Evolutionary conservation across 169 alveolate species (phyloP), one percentile per base, ranked within the genome.

Genomic region (Eimeria necatrix): DNA sequence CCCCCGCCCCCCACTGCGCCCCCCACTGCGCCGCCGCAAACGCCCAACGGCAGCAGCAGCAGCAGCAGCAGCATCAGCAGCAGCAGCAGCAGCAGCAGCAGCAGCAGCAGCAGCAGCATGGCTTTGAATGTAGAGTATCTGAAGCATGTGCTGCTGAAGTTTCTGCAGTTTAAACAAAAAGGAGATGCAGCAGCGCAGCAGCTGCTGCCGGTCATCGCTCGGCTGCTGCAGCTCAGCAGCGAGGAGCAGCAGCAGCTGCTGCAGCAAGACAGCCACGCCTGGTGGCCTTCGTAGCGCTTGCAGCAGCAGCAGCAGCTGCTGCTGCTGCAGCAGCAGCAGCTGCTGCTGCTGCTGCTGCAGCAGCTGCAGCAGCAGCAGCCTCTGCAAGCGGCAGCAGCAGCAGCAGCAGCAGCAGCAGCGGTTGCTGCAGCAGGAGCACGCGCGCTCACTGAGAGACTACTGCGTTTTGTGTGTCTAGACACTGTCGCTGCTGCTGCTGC

Each of bases 171-270:
- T 32, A n/a, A 6, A 32, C 46, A 71, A 32, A 71, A 32, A 32
- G 81, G 81, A 3, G 81, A 71, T 12, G 3, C 81, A 4, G 81
- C 81, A 71, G 81, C 81, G 81, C 81, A 71, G 51, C 81, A 71
- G 81, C 81, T 71, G 81, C 81, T 71, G 46, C 81, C 81, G 4
- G 81, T 71, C 16, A 3, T 71, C 3, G 10, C 49, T 20, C 16
- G n/a, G 51, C 49, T 71, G 81, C 81, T 71, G 51, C 81, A 71
- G 51, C 81, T 71, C 41, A 71, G 16, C 18, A 3, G 18, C 46
- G 81, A 71, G 48, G 81, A 71, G 81, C 87, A 78, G 87, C 87
- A 78, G 87, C 87, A 32, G 87, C 87, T 78, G 64, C 87, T 78
- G 87, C 64, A 16, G 46, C 87, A 78, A 41, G 64, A 78, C 4